Evolutionary conservation across 2,329 filamentous ascomycete species (phyloP), one percentile per base, ranked within the genome.

Genomic region (Aquanectria penicillioides): DNA sequence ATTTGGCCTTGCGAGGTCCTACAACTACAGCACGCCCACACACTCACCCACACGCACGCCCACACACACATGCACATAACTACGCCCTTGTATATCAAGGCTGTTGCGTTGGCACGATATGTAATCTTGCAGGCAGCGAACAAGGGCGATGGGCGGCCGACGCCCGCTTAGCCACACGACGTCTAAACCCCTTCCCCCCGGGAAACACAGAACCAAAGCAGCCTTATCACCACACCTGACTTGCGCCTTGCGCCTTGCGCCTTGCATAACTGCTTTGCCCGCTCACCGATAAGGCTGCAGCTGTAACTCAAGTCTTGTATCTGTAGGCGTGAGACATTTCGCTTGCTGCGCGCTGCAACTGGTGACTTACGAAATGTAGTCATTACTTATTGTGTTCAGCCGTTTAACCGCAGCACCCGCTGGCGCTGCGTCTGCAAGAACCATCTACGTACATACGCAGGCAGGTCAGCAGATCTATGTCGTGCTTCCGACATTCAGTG

Each of bases 211-310:
- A 38, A 53, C 23, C 0, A 33, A 20, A 11, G 40, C 15, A 57
- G 40, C 54, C 54, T 57, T 57, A 57, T 57, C 54, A 37, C 40
- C 15, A 38, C 38, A 36, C 25, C 25, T 34, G 46, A 37, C 37
- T 23, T 57, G 18, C 23, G 49, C 31, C 18, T 47, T 38, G 52
- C 25, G n/a, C 34, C n/a, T 25, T 36, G 23, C 22, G 33, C 23
- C 40, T 31, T 40, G 29, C 51, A 48, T 43, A 9, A 25, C 28
- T 51, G 34, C n/a, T 29, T 38, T 50, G 37, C 29, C 29, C 33
- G 54, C 33, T 58, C 48, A 52, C 55, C 48, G 47, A 58, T 58
- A 58, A 58, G 55, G 55, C 55, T 58, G 55, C 55, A 58, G 55
- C 26, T 23, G n/a, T n/a, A 13, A 40, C 29, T 51, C 34, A 33